phyloP scores from a whole-genome alignment of 2,329 filamentous ascomycete genomes.

The Fusarium vanettenii region DNA sequence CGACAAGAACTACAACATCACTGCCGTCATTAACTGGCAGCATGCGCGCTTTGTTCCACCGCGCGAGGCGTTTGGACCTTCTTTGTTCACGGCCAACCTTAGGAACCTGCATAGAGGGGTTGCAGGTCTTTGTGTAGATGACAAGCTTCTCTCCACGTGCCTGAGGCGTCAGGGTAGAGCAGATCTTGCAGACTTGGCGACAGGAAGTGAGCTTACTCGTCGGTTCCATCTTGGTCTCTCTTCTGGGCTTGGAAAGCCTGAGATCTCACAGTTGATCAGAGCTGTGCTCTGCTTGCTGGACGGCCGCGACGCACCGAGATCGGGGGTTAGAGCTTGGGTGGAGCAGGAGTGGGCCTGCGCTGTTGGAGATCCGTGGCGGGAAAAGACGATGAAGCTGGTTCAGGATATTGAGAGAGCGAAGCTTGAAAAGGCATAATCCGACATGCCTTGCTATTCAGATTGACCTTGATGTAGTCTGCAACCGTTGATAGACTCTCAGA shows the following conservation, averaged over 20 bases:
- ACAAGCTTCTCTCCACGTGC: background rate
- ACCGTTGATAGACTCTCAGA: background rate
- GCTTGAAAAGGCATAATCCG: background rate
- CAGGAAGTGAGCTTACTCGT: background rate
- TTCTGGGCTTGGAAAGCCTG: background rate
- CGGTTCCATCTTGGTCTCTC: slow-evolving; percentile 3
- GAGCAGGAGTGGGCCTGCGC: slow-evolving; percentile 52
- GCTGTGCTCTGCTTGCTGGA: slow-evolving; percentile 4
- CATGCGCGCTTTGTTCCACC: slow-evolving; percentile 14
- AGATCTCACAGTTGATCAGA: background rate
- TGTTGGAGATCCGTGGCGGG: background rate
- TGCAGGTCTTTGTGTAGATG: background rate
- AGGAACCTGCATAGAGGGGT: background rate
- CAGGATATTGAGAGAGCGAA: background rate
- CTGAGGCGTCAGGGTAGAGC: background rate
- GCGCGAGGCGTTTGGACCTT: slow-evolving; percentile 9
- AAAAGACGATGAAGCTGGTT: background rate
- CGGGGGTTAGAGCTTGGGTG: background rate
- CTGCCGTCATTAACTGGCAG: slow-evolving; percentile 20
- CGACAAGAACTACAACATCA: slow-evolving; percentile 8
- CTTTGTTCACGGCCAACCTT: slow-evolving; percentile 9
- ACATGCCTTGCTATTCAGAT: background rate
- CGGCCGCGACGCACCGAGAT: background rate
- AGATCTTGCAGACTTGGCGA: background rate
- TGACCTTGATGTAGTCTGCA: background rate